A percentile compares a stretch with the other conserved stretches of the same genome.
phyloP scores from a whole-genome alignment of 495 filamentous ascomycete species.

The Xylaria palmicola region DNA sequence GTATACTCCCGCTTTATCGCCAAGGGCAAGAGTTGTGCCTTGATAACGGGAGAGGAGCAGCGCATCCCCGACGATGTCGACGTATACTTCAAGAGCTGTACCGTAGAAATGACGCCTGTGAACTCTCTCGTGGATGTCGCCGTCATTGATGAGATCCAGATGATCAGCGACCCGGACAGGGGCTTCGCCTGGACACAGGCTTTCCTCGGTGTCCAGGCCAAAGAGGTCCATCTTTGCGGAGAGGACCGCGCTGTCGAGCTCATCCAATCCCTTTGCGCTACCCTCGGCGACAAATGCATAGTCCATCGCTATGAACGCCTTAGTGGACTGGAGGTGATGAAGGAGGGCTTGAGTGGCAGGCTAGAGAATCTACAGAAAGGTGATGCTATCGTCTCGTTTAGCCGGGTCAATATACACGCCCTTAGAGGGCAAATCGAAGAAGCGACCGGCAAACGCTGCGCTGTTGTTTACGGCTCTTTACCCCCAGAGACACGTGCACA shows the following conservation, averaged over 20 bases:
- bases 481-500: constrained; percentile 90
- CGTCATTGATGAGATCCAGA: constrained; percentile 98
- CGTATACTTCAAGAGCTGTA: constrained; percentile 71
- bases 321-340: constrained; percentile 68
- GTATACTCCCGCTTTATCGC: constrained; percentile 79
- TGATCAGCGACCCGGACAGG: constrained; percentile 77
- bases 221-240: constrained; percentile 91
- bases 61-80: constrained; percentile 52
- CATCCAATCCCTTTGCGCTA: constrained; percentile 74
- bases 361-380: constrained; percentile 74
- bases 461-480: constrained; percentile 88
- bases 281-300: constrained; percentile 77
- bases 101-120: constrained; percentile 91
- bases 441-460: constrained; percentile 71
- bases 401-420: constrained; percentile 74
- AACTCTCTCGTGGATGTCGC: constrained; percentile 75
- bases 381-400: constrained; percentile 87
- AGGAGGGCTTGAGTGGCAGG: constrained; percentile 58
- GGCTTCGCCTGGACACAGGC: constrained; percentile 99
- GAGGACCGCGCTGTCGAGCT: constrained; percentile 80
- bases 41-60: constrained; percentile 91
- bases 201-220: constrained; percentile 77
- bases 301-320: constrained; percentile 81
- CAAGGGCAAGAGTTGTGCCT: constrained; percentile 68
- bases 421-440: constrained; percentile 77